Conservation (phyloP, 495 filamentous ascomycete genomes). For the Chaetomium tenue region DNA sequence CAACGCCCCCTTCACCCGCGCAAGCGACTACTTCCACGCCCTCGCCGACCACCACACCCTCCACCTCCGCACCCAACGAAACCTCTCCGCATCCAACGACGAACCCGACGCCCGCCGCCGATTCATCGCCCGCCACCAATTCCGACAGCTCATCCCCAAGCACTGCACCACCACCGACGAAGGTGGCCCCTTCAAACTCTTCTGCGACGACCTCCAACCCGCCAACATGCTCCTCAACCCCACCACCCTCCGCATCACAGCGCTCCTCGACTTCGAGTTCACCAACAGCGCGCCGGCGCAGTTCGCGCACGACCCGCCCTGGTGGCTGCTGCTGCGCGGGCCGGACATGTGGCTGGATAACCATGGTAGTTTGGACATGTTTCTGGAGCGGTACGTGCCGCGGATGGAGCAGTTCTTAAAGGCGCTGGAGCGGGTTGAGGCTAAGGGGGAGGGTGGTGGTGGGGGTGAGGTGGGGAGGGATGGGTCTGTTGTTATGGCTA, state of each 20-base stretch:
- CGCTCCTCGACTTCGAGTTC: slow-evolving; percentile 46
- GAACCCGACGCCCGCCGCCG: slow-evolving; percentile 34
- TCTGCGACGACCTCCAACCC: slow-evolving; percentile 45
- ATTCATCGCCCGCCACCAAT: slow-evolving; percentile 43
- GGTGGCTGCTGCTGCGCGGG: slow-evolving; percentile 44
- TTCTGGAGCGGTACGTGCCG: slow-evolving; percentile 38
- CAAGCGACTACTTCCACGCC: not conserved
- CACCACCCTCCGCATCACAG: slow-evolving; percentile 43
- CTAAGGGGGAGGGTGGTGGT: too few relatives aligned
- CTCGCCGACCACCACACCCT: not conserved
- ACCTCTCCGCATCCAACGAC: slow-evolving; percentile 36
- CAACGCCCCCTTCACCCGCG: not conserved
- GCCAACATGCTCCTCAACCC: slow-evolving; percentile 45
- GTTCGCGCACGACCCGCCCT: slow-evolving; percentile 45
- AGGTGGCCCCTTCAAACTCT: slow-evolving; percentile 40
- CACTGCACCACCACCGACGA: slow-evolving; percentile 18
- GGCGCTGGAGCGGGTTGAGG: slow-evolving; percentile 25
- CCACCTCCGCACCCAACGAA: slow-evolving; percentile 33
- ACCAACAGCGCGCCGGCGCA: slow-evolving; percentile 45
- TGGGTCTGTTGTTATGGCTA: too few relatives aligned
- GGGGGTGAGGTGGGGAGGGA: slow-evolving; percentile 14
- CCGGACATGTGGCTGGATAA: slow-evolving; percentile 38
- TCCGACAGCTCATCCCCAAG: slow-evolving; percentile 39
- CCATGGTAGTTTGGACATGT: slow-evolving; percentile 34
- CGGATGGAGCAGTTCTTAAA: slow-evolving; percentile 32